Evolutionary conservation across 2,329 filamentous ascomycete genomes (phyloP).

Genomic region (Talaromyces sp.): DNA sequence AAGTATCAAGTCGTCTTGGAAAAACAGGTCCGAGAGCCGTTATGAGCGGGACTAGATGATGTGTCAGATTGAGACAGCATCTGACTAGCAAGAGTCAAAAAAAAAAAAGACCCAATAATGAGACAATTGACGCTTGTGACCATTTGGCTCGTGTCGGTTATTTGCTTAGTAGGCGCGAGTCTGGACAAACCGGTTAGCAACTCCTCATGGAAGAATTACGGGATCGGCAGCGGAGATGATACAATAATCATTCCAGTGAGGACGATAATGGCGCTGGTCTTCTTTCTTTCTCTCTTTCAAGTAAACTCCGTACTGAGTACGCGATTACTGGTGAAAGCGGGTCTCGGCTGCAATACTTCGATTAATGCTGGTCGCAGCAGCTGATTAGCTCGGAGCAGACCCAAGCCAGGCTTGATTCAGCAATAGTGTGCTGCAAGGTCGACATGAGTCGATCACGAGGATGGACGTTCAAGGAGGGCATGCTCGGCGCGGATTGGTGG

Average conservation of each 20-base stretch:
- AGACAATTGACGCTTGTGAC: not conserved
- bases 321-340: not conserved
- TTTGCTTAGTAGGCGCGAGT: not conserved
- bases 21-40: not conserved
- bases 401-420: not conserved
- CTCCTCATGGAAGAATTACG: not conserved
- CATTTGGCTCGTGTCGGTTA: not conserved
- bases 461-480: conserved; percentile 2
- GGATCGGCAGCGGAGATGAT: not conserved
- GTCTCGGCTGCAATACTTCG: not conserved
- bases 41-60: not conserved
- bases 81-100: not conserved
- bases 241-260: not conserved
- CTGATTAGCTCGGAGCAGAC: not conserved
- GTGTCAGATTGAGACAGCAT: not conserved
- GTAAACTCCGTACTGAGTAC: not conserved
- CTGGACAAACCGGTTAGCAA: not conserved
- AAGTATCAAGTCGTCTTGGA: not conserved
- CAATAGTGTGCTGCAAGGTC: conserved; percentile 7
- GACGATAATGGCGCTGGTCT: too few species aligned
- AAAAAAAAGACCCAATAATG: not conserved
- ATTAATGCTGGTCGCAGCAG: not conserved
- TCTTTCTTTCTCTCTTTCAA: not conserved
- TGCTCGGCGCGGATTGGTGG: conserved; percentile 6
- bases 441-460: conserved; percentile 11